Evolutionary conservation across 306 rosid genomes (phyloP).

Genomic region (Cucumis sativus): DNA sequence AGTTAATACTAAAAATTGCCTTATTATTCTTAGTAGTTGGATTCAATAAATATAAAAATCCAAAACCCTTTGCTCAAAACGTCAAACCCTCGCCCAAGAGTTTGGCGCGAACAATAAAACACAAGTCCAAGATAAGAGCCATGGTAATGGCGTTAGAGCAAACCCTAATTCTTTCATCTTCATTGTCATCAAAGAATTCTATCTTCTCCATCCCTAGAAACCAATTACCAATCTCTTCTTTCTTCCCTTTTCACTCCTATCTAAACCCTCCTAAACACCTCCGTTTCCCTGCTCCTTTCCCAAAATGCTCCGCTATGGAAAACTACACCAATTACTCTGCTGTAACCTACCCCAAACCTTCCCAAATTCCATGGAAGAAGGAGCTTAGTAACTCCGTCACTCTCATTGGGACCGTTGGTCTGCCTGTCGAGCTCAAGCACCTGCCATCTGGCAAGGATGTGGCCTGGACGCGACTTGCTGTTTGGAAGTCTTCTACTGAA

Average conservation of each 20-base stretch:
- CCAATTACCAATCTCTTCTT: not conserved
- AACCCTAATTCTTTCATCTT: not conserved
- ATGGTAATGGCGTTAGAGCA: not conserved
- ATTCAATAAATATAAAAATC: not conserved
- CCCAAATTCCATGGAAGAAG: conserved; percentile 80
- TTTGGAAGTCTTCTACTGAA: conserved; percentile 60
- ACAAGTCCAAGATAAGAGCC: not conserved
- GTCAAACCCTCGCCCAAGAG: not conserved
- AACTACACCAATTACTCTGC: conserved; percentile 11
- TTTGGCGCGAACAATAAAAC: not conserved
- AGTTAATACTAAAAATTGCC: too few species aligned
- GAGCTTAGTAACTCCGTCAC: conserved; percentile 68
- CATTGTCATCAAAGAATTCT: not conserved
- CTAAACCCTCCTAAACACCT: not conserved
- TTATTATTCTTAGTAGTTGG: too few species aligned
- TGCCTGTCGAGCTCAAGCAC: conserved; percentile 60
- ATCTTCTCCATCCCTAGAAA: not conserved
- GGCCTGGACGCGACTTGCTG: conserved; percentile 80
- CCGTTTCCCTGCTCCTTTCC: conserved; percentile 7
- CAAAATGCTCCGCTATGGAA: conserved; percentile 36
- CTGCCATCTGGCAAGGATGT: conserved; percentile 61
- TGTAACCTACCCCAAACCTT: conserved; percentile 40
- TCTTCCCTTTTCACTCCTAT: not conserved
- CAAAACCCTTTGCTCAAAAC: not conserved
- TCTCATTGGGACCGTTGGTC: conserved; percentile 66